Evolutionary conservation across 257 asterid species (phyloP).

Genomic region (Forsythia viridissima): DNA sequence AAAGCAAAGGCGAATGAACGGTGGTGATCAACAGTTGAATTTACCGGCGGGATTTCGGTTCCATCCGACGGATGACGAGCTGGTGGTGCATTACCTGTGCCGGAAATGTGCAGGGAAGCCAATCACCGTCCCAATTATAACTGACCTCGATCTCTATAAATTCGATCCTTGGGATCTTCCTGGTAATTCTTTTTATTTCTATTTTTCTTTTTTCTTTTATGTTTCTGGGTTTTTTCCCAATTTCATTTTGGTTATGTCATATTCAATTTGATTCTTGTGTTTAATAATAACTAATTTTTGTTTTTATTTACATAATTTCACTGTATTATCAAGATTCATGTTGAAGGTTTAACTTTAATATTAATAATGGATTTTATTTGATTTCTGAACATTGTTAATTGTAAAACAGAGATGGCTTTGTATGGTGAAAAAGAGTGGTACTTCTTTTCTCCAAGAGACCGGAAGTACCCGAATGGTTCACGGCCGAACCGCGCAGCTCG

Average conservation of each 20-base stretch:
- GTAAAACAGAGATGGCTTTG: slow-evolving; percentile 34
- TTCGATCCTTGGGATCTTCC: slow-evolving; percentile 55
- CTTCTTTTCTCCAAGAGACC: slow-evolving; percentile 52
- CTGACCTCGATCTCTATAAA: slow-evolving; percentile 55
- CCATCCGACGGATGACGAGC: slow-evolving; percentile 18
- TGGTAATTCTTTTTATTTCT: slow-evolving; percentile 23
- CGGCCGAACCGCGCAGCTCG: slow-evolving; percentile 51
- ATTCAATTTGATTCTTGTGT: no score
- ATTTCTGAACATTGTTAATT: not conserved
- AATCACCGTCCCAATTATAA: slow-evolving; percentile 36
- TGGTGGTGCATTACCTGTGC: slow-evolving; percentile 8
- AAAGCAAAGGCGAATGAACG: not conserved
- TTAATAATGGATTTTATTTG: not conserved
- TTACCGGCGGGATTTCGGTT: slow-evolving; percentile 14
- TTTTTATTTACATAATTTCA: no score
- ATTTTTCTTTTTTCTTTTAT: not conserved
- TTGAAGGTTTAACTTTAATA: no score
- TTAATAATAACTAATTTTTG: no score
- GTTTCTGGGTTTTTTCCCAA: not conserved
- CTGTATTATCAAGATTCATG: no score
- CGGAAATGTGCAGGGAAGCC: slow-evolving; percentile 37
- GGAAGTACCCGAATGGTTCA: slow-evolving; percentile 55
- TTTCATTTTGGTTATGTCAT: not conserved
- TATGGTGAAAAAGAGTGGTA: slow-evolving; percentile 60
- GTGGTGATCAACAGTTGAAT: slow-evolving; percentile 9